Base-by-base conservation (phyloP, 805 yeast species). In the Candida suzukii region DNA sequence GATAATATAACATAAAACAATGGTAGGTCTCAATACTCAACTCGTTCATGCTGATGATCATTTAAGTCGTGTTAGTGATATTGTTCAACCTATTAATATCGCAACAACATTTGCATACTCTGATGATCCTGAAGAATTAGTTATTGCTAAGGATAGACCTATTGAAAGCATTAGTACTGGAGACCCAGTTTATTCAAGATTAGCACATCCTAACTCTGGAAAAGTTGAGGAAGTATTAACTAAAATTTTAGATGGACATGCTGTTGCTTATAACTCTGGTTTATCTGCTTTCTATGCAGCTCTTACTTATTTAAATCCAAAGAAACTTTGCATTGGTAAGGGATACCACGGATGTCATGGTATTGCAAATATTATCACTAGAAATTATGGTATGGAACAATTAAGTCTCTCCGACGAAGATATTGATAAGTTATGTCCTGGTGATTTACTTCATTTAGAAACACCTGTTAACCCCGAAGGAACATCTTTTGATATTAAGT, bases 381-480 rank as follows among this genome's bases (percentile, higher is more conserved):
- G 95, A 48, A 73, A 80, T 45, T 67, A 72, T 35, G 84, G 83
- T 5, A 52, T 80, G 43, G 67, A 76, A 46, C 67, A 70, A 41
- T 63, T 76, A 33, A 56, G 68, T 0, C 61, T 76, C n/a, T 46
- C 55, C 16, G 65, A 57, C 17, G 78, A 70, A 6, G 72, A 76
- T 37, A 67, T 86, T 42, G 74, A 68, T 22, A 57, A 64, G 37
- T 47, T 66, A 21, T 63, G 67, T 40, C 63, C 65, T 53, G 96
- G 79, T 34, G 97, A 91, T 57, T 58, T 90, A 25, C 71, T 91
- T 22, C 96, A 88, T 57, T 54, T 88, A 38, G 96, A 88, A 61
- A 78, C 95, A 0, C 97, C 97, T 0, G 81, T 87, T 27, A 90
- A 90, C 61, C 97, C 97, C 16, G 76, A 70, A 40, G 95, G 95